A percentile compares a stretch with the other conserved stretches of the same genome.
Evolutionary conservation across 1,284 basidiomycete species (phyloP).

Genomic region (Kwoniella shivajii): DNA sequence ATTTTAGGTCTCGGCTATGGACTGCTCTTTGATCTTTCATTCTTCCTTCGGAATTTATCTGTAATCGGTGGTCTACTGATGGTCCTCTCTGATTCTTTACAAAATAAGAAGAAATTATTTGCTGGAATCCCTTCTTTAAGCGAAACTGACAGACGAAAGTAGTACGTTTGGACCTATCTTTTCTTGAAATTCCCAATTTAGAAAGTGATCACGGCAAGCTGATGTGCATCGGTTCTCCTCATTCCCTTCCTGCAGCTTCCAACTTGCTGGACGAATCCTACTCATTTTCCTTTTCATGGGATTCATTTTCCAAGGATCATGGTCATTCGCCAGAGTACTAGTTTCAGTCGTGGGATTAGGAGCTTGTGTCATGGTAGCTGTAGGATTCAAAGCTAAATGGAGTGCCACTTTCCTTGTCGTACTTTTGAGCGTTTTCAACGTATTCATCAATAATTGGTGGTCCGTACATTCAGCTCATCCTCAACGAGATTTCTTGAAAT

Average conservation of each 20-base stretch:
- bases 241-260: slow-evolving; percentile 65
- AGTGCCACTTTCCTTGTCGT: slow-evolving; percentile 95
- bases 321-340: slow-evolving; percentile 80
- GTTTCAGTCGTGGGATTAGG: slow-evolving; percentile 84
- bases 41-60: slow-evolving; percentile 95
- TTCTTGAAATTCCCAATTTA: slow-evolving; percentile 85
- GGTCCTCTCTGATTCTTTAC: slow-evolving; percentile 96
- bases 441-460: slow-evolving; percentile 99
- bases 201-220: slow-evolving; percentile 96
- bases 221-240: not conserved
- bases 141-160: slow-evolving; percentile 97
- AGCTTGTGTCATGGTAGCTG: slow-evolving; percentile 95
- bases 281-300: slow-evolving; percentile 99
- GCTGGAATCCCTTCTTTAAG: slow-evolving; percentile 87
- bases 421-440: slow-evolving; percentile 90
- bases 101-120: slow-evolving; percentile 82
- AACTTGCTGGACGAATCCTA: slow-evolving; percentile 93
- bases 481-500: slow-evolving; percentile 96
- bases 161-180: slow-evolving; percentile 75
- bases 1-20: slow-evolving; percentile 84
- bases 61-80: slow-evolving; percentile 93
- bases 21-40: slow-evolving; percentile 95
- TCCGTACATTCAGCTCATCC: slow-evolving; percentile 89
- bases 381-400: slow-evolving; percentile 99
- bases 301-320: slow-evolving; percentile 91